Base-by-base conservation (phyloP, 2,329 filamentous ascomycete genomes). In the Exophiala xenobiotica region DNA sequence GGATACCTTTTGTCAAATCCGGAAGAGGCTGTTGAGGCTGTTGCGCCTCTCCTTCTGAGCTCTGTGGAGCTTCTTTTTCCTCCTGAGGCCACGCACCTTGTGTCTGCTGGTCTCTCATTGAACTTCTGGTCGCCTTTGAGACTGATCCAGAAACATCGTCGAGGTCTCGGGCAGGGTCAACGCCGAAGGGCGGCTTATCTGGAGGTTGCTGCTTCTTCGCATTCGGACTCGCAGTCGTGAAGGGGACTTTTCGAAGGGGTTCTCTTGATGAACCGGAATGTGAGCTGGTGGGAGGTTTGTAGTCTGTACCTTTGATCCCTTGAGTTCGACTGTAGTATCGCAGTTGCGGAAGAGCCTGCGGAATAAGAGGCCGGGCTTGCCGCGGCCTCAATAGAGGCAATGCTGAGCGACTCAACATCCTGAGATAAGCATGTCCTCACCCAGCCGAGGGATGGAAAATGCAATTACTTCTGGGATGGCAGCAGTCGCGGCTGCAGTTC, bases 1-100 rank as follows among this genome's bases (percentile, higher is more conserved):
- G 92, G 57, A 97, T 95, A 58, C 92, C 92, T 65, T 92, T 86
- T n/a, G 90, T 93, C 38, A 97, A 78, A 67, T 97, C 91, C 46
- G 92, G 92, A 9, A 96, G 81, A 46, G 88, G 85, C 63, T 85
- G 79, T 46, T 81, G 76, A 19, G 82, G 76, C 60, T 54, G 35
- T 20, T 41, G 27, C 20, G 19, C 35, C 23, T 16, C n/a, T 29
- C 37, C 41, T 29, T 7, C 24, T 31, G 26, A 16, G 9, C 27
- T 41, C 18, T 24, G 18, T 23, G 18, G 38, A n/a, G n/a, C 20
- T 22, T 40, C 38, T 40, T 40, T 5, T 14, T 51, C 29, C 23
- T 49, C 26, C 24, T 43, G 33, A 8, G 29, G 4, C 6, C 18
- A 31, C 3, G 14, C 8, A 18, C 6, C n/a, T 20, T 29, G 29